Evolutionary conservation across 2,329 filamentous ascomycete species (phyloP), one percentile per base, ranked within the genome.

Genomic region (Sporothrix brasiliensis): DNA sequence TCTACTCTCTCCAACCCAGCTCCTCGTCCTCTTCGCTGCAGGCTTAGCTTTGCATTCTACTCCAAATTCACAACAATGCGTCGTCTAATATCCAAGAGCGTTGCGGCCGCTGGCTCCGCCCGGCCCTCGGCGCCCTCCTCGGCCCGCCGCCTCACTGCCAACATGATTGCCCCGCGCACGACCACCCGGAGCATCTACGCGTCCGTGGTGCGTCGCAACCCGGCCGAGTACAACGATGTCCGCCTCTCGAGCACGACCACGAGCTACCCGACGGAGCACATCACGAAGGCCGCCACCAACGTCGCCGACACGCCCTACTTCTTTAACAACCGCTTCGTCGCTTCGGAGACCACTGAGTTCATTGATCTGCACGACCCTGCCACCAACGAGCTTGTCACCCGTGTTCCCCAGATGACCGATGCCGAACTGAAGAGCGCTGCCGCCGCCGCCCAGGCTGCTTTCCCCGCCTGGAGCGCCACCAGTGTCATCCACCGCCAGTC

Each of bases 311-410:
- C 92, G 16, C 90, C 89, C 39, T 93, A 91, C 83, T 95, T 95
- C 79, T 79, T 95, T 75, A 87, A 95, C 84, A 95, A 95, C 82
- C 82, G 91, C 79, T 93, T 94, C 78, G 82, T 89, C 69, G 81
- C 85, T 66, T 94, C 91, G 21, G 81, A 85, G 76, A 84, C 92
- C 39, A 85, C 88, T 72, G 83, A 90, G 81, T 93, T 89, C 85
- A 93, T 94, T 79, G 91, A 93, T 76, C 83, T 95, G 74, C 84
- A 92, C 80, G 92, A 95, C 80, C 92, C 92, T 24, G 92, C 92
- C 65, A 94, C 92, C 76, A 94, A 94, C 83, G 91, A 93, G 81
- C 86, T 94, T 74, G 89, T 95, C 73, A 94, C 92, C 16, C 88
- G 92, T 67, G 92, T 94, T 39, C 92, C 92, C 21, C 91, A 94